Evolutionary conservation across 2,329 filamentous ascomycete species (phyloP).

Genomic region (Geosmithia putterillii): DNA sequence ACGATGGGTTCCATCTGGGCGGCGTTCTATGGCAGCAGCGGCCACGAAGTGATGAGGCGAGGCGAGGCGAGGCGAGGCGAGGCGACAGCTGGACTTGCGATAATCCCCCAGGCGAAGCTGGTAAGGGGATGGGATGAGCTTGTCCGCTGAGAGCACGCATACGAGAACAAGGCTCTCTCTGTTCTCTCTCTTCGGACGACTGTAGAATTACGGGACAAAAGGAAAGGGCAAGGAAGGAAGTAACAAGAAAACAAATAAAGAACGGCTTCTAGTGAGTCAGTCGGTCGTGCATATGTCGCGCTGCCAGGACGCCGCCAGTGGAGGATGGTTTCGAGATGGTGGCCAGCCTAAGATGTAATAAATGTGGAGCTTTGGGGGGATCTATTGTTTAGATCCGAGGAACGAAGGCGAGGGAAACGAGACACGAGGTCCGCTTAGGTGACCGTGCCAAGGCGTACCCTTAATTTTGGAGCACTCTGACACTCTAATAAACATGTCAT

Average conservation of each 20-base stretch:
- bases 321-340: background rate
- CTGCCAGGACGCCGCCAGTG: background rate
- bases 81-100: background rate
- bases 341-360: background rate
- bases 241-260: background rate
- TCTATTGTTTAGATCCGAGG: background rate
- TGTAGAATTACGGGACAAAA: background rate
- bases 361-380: background rate
- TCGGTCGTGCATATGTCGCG: background rate
- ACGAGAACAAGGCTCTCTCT: background rate
- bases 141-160: background rate
- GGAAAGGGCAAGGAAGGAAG: background rate
- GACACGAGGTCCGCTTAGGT: too few relatives aligned
- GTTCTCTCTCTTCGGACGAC: background rate
- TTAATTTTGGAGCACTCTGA: too few relatives aligned
- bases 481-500: too few relatives aligned
- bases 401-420: too few relatives aligned
- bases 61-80: too few relatives aligned
- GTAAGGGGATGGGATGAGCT: background rate
- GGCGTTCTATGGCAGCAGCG: background rate
- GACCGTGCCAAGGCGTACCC: too few relatives aligned
- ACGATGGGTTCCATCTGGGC: constrained; percentile 65
- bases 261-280: background rate
- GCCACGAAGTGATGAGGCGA: background rate
- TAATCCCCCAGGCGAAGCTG: background rate